These are phyloP conservation scores for Fusarium oligoseptatum DNA, from an alignment of 2,329 filamentous ascomycete genomes.

Conservation along the genomic window DNA sequence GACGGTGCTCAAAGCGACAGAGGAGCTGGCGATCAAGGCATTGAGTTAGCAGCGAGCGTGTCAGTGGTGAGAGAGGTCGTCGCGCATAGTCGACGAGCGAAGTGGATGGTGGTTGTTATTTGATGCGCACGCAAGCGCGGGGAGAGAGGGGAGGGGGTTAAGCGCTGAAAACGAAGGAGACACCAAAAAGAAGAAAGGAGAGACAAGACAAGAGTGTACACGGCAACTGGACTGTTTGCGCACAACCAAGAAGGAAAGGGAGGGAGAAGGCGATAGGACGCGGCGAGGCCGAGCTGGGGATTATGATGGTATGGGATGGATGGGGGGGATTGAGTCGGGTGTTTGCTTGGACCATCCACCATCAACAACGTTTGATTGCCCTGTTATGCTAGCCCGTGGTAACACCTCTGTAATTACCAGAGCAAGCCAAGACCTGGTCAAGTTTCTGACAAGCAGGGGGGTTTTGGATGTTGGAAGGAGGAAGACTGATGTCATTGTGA, in stretches of 20 bases:
- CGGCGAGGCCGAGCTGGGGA: conserved; percentile 29
- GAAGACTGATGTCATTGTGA: conserved; percentile 34
- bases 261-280: conserved; percentile 10
- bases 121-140: conserved; percentile 11
- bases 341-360: conserved; percentile 38
- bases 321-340: conserved; percentile 12
- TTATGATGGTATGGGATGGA: conserved; percentile 17
- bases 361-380: conserved; percentile 41
- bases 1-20: conserved; percentile 45
- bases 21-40: conserved; percentile 41
- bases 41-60: conserved; percentile 43
- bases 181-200: not conserved
- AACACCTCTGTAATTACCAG: conserved; percentile 29
- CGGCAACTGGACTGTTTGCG: not conserved
- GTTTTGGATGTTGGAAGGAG: not conserved
- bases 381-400: conserved; percentile 37
- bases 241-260: conserved; percentile 15
- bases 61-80: conserved; percentile 14
- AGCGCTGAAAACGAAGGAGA: not conserved
- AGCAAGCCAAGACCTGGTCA: conserved; percentile 26
- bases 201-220: not conserved
- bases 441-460: conserved; percentile 6
- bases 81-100: conserved; percentile 29
- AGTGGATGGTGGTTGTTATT: conserved; percentile 17
- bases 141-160: not conserved